Conservation (phyloP, 495 filamentous ascomycete species). For the Lindgomyces ingoldianus region DNA sequence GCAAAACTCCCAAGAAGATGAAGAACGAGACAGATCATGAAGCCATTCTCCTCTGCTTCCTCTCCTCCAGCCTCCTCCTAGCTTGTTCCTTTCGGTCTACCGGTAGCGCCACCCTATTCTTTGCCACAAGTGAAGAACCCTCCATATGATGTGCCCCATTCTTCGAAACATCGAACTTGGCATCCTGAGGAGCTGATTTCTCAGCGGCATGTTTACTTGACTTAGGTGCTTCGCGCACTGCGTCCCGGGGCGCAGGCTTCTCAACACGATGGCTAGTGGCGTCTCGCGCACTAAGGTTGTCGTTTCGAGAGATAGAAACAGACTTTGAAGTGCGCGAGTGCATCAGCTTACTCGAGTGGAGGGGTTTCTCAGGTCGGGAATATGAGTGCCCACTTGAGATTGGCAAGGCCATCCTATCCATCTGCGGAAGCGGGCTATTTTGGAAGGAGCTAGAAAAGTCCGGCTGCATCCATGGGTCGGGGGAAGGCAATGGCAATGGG, state of each 20-base stretch:
- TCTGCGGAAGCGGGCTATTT: slow-evolving; percentile 18
- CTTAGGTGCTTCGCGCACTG: background rate
- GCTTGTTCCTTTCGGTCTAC: slow-evolving; percentile 28
- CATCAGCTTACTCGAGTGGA: background rate
- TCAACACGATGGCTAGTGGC: background rate
- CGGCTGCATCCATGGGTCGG: slow-evolving; percentile 29
- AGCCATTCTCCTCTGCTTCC: slow-evolving; percentile 20
- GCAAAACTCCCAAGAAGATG: no score
- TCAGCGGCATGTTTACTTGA: background rate
- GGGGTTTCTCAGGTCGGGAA: background rate
- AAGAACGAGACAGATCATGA: no score
- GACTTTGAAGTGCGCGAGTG: slow-evolving; percentile 1
- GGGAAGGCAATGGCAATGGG: slow-evolving; percentile 23
- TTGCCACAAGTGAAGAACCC: background rate
- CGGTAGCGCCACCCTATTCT: slow-evolving; percentile 6
- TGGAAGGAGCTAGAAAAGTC: background rate
- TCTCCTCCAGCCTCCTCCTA: slow-evolving; percentile 13
- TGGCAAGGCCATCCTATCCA: slow-evolving; percentile 29
- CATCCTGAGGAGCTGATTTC: background rate
- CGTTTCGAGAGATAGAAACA: background rate
- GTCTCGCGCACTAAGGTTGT: background rate
- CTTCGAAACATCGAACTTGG: slow-evolving; percentile 8
- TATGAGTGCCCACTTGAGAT: slow-evolving; percentile 13
- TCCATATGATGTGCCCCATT: background rate
- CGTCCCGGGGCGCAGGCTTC: background rate